These are phyloP conservation scores for Gossypium thurberi DNA, from an alignment of 345 rosid genomes.

Conservation along the genomic window DNA sequence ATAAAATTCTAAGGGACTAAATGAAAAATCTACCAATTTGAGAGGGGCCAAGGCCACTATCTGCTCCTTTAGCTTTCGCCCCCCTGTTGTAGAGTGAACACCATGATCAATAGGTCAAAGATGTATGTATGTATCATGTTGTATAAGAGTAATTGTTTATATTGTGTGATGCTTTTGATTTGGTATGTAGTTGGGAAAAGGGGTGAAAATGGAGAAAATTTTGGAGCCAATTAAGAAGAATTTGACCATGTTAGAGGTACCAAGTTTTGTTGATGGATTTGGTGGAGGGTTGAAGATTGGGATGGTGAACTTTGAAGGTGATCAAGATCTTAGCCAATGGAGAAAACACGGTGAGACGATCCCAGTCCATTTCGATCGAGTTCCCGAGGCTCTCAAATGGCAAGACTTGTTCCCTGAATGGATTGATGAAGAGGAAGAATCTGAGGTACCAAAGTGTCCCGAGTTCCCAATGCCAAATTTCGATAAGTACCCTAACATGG, in stretches of 20 bases:
- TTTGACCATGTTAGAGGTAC: constrained; percentile 51
- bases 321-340: constrained; percentile 44
- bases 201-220: constrained; percentile 56
- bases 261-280: constrained; percentile 44
- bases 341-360: constrained; percentile 40
- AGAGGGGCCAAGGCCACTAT: no score
- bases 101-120: no score
- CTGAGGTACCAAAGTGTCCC: constrained; percentile 60
- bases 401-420: constrained; percentile 83
- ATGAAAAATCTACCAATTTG: no score
- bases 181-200: constrained; percentile 36
- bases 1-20: no score
- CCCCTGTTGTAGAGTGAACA: no score
- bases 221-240: constrained; percentile 23
- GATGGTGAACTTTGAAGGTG: constrained; percentile 73
- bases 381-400: constrained; percentile 60
- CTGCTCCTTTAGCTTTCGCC: no score
- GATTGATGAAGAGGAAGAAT: constrained; percentile 94
- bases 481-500: constrained; percentile 33
- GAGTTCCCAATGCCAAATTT: constrained; percentile 85
- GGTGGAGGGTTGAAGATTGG: constrained; percentile 61
- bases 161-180: neutral
- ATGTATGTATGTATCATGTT: neutral
- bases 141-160: no score
- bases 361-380: constrained; percentile 44